Evolutionary conservation across 2,329 filamentous ascomycete species (phyloP), one percentile per base, ranked within the genome.

Genomic region (Aspergillus melleus): DNA sequence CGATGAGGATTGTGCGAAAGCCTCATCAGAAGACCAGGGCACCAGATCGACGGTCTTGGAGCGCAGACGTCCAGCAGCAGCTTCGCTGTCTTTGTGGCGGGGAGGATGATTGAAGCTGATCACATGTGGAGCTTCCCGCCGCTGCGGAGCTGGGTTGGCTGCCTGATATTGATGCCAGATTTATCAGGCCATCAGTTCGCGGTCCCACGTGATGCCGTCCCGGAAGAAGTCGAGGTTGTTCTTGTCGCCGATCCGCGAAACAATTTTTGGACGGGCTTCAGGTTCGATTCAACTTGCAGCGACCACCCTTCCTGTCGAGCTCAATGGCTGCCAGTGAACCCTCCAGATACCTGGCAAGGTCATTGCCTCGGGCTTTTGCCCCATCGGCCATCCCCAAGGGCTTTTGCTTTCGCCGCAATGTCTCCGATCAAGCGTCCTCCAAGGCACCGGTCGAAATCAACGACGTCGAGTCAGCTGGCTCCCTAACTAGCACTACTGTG

Each of bases 381-480:
- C 69, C 72, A 12, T 70, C 69, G 58, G 61, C 69, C 57, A 70
- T 69, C 52, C 65, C 70, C 22, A 74, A 72, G 61, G 63, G 65
- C 57, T 63, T 74, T 30, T 68, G 71, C 52, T 72, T 65, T 59
- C 72, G 74, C 66, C 81, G 81, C 77, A 76, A 81, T 78, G 78
- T 75, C 72, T 82, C 81, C 55, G 73, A 77, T 55, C 70, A 78
- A 52, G 73, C 79, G 26, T 70, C 74, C 57, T 61, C 66, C 9
- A 66, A 64, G 59, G 65, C 71, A 10, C 12, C 44, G 26, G 67
- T 74, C 61, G 66, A 74, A 53, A 52, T 74, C 46, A 65, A 72
- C 9, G 80, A 83, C 8, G 73, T 85, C 46, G 82, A 86, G 66
- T 68, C 77, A 19, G 72, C 73, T 14, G 81, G 79, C 55, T 84